Evolutionary conservation across 225 moss, liverwort and hornwort species (phyloP).

Genomic region (Pseudoscleropodium purum): DNA sequence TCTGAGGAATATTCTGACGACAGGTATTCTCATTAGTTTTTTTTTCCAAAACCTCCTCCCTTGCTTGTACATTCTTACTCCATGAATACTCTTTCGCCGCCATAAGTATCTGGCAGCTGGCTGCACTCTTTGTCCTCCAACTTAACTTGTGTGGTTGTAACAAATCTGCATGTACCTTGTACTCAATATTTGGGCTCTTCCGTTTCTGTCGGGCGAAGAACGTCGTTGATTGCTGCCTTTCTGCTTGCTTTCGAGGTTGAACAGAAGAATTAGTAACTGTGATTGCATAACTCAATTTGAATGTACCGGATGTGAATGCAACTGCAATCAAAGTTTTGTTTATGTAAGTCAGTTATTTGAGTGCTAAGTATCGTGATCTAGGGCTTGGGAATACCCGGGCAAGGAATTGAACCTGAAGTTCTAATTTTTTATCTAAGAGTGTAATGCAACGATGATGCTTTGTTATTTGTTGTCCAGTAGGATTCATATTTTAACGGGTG

Average conservation of each 20-base stretch:
- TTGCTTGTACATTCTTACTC: neutral
- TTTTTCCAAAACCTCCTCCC: neutral
- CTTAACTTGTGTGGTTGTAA: neutral
- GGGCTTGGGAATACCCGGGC: neutral
- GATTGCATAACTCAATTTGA: neutral
- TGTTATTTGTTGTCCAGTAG: neutral
- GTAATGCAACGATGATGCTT: neutral
- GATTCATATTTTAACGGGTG: neutral
- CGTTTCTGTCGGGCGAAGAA: neutral
- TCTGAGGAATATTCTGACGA: slow-evolving; percentile 27
- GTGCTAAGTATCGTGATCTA: neutral
- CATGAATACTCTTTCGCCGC: neutral
- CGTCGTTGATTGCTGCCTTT: neutral
- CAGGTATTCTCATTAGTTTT: slow-evolving; percentile 1
- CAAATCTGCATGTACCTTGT: neutral
- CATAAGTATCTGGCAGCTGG: neutral
- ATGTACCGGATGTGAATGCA: neutral
- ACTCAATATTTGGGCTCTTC: neutral
- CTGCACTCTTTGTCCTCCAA: neutral
- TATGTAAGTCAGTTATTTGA: neutral
- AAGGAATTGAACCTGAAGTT: neutral
- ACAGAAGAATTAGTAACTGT: neutral
- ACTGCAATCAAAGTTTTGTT: neutral
- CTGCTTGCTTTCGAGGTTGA: neutral
- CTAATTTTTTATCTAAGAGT: neutral